These are phyloP conservation scores for Diacronema lutheri DNA, from an alignment of 78 protist species.

Conservation along the genomic window DNA sequence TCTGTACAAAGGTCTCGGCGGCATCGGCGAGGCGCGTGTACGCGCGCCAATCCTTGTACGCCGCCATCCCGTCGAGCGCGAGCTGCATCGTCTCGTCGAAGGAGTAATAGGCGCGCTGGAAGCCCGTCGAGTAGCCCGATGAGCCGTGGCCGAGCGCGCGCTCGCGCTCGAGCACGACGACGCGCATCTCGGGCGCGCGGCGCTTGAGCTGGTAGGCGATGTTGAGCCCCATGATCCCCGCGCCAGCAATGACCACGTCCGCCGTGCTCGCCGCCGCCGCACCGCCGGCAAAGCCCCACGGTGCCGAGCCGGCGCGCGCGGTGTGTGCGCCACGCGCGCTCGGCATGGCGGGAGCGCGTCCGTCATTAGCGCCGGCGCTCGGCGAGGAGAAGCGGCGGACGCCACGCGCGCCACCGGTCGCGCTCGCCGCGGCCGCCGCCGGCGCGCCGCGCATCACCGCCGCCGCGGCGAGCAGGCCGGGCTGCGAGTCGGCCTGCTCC, in stretches of 20 bases:
- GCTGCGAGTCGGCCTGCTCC: no score
- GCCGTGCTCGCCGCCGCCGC: neutral
- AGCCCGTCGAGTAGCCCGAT: constrained; percentile 21
- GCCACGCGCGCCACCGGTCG: no score
- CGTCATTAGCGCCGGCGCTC: no score
- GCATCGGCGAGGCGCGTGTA: neutral
- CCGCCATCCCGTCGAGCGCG: constrained; percentile 10
- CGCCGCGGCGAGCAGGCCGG: no score
- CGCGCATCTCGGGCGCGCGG: neutral
- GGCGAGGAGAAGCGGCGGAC: no score
- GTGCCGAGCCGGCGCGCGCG: no score
- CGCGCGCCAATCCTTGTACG: constrained; percentile 13
- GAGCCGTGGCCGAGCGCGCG: constrained; percentile 14
- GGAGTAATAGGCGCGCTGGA: neutral
- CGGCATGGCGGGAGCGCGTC: no score
- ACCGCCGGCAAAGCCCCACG: no score
- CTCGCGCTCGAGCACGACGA: constrained; percentile 18
- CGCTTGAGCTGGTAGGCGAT: constrained; percentile 23
- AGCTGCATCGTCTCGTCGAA: constrained; percentile 22
- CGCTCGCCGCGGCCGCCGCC: no score
- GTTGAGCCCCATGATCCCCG: constrained; percentile 31
- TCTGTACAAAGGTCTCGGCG: neutral
- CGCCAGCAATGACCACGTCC: constrained; percentile 2
- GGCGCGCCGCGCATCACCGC: no score
- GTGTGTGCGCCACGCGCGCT: no score